Evolutionary conservation across 2,329 filamentous ascomycete genomes (phyloP).

Genomic region (Emergomyces africanus): DNA sequence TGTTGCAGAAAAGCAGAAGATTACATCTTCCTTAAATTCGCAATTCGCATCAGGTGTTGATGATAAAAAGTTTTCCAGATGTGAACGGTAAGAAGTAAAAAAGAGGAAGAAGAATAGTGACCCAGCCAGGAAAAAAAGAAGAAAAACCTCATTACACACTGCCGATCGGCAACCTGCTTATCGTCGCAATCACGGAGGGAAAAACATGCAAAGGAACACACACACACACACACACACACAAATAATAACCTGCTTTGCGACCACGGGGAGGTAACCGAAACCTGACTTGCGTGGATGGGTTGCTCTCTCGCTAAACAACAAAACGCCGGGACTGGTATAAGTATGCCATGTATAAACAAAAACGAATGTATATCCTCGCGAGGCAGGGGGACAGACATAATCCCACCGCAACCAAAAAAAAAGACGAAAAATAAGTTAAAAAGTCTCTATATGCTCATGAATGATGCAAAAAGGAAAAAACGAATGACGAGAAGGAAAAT

Average conservation of each 20-base stretch:
- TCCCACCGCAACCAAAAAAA: not conserved
- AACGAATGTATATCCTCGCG: conserved; percentile 20
- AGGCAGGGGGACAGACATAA: not conserved
- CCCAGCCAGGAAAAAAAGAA: too few relatives aligned
- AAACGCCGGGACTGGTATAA: not conserved
- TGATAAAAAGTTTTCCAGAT: not conserved
- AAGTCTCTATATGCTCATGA: conserved; percentile 1
- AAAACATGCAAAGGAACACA: not conserved
- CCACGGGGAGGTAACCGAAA: too few relatives aligned
- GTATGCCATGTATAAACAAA: conserved; percentile 10
- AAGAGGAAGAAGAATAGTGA: not conserved
- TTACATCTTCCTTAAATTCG: not conserved
- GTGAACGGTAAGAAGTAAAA: not conserved
- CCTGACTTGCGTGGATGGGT: too few relatives aligned
- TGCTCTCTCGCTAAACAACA: not conserved
- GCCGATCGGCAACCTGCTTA: not conserved
- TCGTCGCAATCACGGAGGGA: not conserved
- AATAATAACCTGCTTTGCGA: too few relatives aligned
- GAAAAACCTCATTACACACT: not conserved
- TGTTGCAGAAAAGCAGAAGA: not conserved
- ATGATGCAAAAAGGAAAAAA: not conserved
- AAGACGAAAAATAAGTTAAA: not conserved
- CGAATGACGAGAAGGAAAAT: not conserved
- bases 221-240: too few relatives aligned
- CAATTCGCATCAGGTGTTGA: not conserved